Percentiles rank a stretch among this genome's conserved stretches.
Conservation (phyloP, 108 stramenopile species). For the Cyclotella cryptica region DNA sequence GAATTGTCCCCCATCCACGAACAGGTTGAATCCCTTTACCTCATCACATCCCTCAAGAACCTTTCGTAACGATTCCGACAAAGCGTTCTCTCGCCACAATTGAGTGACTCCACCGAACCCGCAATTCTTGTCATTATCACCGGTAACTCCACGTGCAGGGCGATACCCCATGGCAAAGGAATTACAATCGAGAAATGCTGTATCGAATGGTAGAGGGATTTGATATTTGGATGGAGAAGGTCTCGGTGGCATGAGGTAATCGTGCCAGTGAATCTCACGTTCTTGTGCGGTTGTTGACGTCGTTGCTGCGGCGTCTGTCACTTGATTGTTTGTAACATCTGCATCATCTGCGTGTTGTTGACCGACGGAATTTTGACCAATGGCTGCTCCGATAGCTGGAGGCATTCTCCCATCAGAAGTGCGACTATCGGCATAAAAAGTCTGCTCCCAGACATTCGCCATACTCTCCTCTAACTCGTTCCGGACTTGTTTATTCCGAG, state of each 20-base stretch:
- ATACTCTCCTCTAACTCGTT: slow-evolving; percentile 27
- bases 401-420: not conserved
- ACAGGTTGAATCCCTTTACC: slow-evolving; percentile 66
- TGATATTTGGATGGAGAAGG: slow-evolving; percentile 51
- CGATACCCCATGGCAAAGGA: slow-evolving; percentile 42
- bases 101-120: not conserved
- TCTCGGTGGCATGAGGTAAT: slow-evolving; percentile 78
- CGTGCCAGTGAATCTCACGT: slow-evolving; percentile 62
- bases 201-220: slow-evolving; percentile 56
- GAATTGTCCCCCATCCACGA: slow-evolving; percentile 54
- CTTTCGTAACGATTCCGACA: slow-evolving; percentile 65
- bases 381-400: not conserved
- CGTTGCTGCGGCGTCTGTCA: slow-evolving; percentile 1
- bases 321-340: not conserved
- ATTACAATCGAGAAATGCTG: slow-evolving; percentile 13
- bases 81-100: slow-evolving; percentile 56
- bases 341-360: not conserved
- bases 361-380: not conserved
- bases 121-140: not conserved
- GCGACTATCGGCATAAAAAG: slow-evolving; percentile 29
- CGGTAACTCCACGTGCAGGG: not conserved
- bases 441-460: slow-evolving; percentile 40
- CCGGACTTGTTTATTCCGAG: slow-evolving; percentile 28
- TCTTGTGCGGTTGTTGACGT: slow-evolving; percentile 10
- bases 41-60: slow-evolving; percentile 74